phyloP scores from a whole-genome alignment of 2,329 filamentous ascomycete species.

The Phialophora verrucosa region DNA sequence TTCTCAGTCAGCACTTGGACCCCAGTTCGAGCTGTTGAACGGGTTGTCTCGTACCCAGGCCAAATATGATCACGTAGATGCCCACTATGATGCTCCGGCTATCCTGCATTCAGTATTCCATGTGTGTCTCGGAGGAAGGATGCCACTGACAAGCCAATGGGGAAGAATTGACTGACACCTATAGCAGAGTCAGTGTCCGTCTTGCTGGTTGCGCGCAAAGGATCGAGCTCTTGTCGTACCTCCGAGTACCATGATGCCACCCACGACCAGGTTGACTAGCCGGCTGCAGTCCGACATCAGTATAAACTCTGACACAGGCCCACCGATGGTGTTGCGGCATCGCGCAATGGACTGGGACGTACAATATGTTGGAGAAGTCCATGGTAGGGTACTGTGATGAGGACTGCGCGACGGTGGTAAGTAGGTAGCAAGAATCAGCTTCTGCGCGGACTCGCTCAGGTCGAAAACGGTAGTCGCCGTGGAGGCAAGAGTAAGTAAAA shows the following conservation, averaged over 20 bases:
- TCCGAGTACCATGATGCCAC: conserved; percentile 83
- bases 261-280: conserved; percentile 89
- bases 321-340: neutral
- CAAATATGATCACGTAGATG: conserved; percentile 88
- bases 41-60: conserved; percentile 66
- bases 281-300: conserved; percentile 64
- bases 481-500: neutral
- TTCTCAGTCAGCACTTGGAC: conserved; percentile 37
- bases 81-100: conserved; percentile 79
- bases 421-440: neutral
- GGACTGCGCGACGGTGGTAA: neutral
- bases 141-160: conserved; percentile 43
- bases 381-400: conserved; percentile 56
- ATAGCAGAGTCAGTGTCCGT: conserved; percentile 29
- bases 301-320: neutral
- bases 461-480: neutral
- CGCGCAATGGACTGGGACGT: conserved; percentile 51
- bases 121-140: conserved; percentile 3
- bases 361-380: conserved; percentile 95
- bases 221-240: conserved; percentile 57
- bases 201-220: conserved; percentile 40
- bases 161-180: conserved; percentile 55
- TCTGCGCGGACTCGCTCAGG: neutral
- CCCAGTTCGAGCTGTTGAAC: neutral
- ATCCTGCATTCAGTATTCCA: conserved; percentile 34